Conservation (phyloP, 2,329 filamentous ascomycete species). For the Colletotrichum lentis region DNA sequence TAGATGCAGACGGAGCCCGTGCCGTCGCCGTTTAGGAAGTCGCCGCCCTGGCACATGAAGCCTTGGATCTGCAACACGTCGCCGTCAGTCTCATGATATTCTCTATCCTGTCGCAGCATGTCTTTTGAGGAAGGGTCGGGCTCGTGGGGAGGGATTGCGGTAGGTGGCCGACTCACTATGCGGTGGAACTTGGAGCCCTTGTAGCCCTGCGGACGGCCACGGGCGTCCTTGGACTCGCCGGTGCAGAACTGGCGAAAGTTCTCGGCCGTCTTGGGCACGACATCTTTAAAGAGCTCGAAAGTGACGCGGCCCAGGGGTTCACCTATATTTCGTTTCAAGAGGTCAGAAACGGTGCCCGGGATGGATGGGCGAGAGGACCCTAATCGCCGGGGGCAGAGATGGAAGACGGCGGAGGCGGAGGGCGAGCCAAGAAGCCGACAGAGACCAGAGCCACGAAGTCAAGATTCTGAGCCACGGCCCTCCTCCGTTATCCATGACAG, state of each 20-base stretch:
- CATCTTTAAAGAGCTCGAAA: conserved; percentile 87
- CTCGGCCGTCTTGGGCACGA: conserved; percentile 87
- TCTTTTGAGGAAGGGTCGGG: neutral
- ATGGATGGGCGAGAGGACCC: neutral
- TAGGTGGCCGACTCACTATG: conserved; percentile 67
- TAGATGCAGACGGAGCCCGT: conserved; percentile 90
- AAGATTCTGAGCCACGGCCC: neutral
- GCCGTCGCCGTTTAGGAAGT: conserved; percentile 93
- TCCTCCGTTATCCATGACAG: no score
- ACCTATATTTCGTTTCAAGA: conserved; percentile 58
- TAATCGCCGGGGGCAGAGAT: neutral
- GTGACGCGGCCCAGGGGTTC: conserved; percentile 87
- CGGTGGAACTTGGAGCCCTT: conserved; percentile 95
- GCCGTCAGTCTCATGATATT: conserved; percentile 9
- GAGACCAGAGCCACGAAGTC: neutral
- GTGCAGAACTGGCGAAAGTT: conserved; percentile 99
- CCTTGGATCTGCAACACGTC: conserved; percentile 74
- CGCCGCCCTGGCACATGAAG: conserved; percentile 98
- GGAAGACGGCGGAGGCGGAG: neutral
- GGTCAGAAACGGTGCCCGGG: neutral
- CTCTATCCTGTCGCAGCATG: neutral
- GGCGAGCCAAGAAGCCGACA: neutral
- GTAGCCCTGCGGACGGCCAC: conserved; percentile 86
- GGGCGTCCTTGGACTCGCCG: conserved; percentile 82
- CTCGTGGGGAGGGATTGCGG: neutral